A percentile compares a stretch with the other conserved stretches of the same genome.
These are phyloP conservation scores for Trichosanthes cucumerina DNA, from an alignment of 306 rosid genomes.

Conservation along the genomic window DNA sequence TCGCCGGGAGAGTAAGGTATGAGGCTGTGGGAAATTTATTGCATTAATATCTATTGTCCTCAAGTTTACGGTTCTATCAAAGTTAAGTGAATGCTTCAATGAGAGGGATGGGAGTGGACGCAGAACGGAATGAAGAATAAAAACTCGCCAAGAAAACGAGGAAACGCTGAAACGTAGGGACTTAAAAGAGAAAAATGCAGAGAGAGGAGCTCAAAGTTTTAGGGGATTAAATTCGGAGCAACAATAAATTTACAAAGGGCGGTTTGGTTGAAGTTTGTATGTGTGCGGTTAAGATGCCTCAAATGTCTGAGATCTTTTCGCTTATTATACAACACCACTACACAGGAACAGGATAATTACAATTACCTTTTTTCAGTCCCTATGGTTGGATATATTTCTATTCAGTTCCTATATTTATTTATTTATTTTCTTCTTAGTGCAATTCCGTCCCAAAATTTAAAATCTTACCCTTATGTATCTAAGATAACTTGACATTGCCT, in stretches of 20 bases:
- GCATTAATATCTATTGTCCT: background rate
- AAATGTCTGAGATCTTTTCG: background rate
- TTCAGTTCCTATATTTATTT: too few relatives aligned
- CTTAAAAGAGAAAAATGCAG: background rate
- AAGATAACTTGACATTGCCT: too few relatives aligned
- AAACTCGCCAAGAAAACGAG: background rate
- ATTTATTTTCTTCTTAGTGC: too few relatives aligned
- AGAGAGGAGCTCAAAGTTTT: background rate
- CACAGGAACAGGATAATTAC: too few relatives aligned
- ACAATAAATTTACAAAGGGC: background rate
- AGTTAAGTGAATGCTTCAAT: background rate
- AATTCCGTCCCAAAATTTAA: too few relatives aligned
- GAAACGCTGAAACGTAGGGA: background rate
- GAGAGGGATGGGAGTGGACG: background rate
- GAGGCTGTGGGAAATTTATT: background rate
- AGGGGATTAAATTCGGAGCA: background rate
- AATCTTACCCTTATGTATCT: too few relatives aligned
- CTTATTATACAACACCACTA: too few relatives aligned
- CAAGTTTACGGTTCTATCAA: background rate
- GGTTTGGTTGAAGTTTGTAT: background rate
- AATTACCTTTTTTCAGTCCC: too few relatives aligned
- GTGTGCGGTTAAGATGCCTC: background rate
- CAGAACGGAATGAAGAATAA: background rate
- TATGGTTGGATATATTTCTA: too few relatives aligned
- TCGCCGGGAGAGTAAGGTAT: constrained; percentile 13